phyloP scores from a whole-genome alignment of 2,329 filamentous ascomycete genomes.

The Epichloe sibirici region DNA sequence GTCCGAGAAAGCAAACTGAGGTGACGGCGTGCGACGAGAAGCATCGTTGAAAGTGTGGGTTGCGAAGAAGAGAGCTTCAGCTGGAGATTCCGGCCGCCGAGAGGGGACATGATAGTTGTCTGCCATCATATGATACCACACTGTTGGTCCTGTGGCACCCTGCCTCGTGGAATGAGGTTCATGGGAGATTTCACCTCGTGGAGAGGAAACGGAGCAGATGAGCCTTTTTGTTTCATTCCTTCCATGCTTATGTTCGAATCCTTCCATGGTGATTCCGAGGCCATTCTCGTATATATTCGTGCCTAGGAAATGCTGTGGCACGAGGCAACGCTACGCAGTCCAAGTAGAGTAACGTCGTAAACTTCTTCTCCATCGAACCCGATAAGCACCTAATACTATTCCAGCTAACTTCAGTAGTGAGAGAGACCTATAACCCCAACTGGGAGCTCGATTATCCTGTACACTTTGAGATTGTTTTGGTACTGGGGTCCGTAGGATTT shows the following conservation, averaged over 20 bases:
- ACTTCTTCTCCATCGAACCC: not conserved
- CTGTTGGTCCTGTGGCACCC: not conserved
- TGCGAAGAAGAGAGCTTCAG: conserved; percentile 1
- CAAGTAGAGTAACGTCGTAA: conserved; percentile 3
- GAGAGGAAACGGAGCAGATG: not conserved
- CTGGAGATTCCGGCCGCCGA: conserved; percentile 1
- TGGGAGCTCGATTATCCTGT: too few relatives aligned
- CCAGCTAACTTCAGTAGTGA: not conserved
- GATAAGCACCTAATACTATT: not conserved
- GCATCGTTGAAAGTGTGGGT: not conserved
- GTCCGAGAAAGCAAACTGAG: conserved; percentile 1
- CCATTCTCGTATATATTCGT: not conserved
- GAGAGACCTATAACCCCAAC: too few relatives aligned
- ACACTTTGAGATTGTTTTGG: too few relatives aligned
- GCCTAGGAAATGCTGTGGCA: conserved; percentile 1
- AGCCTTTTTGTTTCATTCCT: not conserved
- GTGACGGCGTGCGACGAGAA: conserved; percentile 3
- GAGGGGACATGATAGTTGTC: not conserved
- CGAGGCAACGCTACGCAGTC: not conserved
- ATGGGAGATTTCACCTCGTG: not conserved
- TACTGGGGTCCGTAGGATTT: too few relatives aligned
- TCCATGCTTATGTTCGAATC: not conserved
- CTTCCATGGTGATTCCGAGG: not conserved
- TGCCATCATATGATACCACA: not conserved
- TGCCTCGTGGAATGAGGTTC: not conserved